Conservation (phyloP, 1,284 basidiomycete species). For the Tranzscheliella williamsii region DNA sequence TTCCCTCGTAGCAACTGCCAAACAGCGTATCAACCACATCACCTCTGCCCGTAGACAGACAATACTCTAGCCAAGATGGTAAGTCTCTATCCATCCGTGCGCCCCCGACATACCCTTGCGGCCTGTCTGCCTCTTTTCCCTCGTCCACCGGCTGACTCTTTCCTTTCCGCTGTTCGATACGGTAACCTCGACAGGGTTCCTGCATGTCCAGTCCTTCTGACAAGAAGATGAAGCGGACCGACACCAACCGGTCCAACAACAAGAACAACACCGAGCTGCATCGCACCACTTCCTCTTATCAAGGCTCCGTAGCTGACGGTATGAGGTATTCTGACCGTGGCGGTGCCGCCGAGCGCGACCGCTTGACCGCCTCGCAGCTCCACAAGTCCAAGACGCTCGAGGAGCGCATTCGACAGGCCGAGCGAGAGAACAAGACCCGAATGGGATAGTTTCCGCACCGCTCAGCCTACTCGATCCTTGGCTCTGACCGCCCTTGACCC, state of each 20-base stretch:
- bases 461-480: too few relatives aligned
- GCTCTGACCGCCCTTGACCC: too few relatives aligned
- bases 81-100: too few relatives aligned
- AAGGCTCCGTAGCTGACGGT: conserved; percentile 58
- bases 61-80: too few relatives aligned
- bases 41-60: too few relatives aligned
- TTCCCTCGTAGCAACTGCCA: too few relatives aligned
- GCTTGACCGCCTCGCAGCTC: conserved; percentile 57
- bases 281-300: conserved; percentile 60
- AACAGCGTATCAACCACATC: too few relatives aligned
- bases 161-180: too few relatives aligned
- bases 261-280: conserved; percentile 57
- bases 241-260: conserved; percentile 54
- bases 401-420: conserved; percentile 57
- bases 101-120: too few relatives aligned
- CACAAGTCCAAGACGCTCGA: conserved; percentile 60
- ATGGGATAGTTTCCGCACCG: too few relatives aligned
- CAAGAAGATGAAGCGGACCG: conserved; percentile 59
- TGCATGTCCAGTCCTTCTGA: conserved; percentile 50
- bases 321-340: conserved; percentile 59
- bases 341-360: conserved; percentile 35
- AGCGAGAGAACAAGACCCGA: conserved; percentile 49
- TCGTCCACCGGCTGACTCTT: too few relatives aligned
- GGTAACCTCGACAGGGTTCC: conserved; percentile 50
- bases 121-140: too few relatives aligned